Conservation (phyloP, 1,284 basidiomycete genomes). For the Cutaneotrichosporon sp. region DNA sequence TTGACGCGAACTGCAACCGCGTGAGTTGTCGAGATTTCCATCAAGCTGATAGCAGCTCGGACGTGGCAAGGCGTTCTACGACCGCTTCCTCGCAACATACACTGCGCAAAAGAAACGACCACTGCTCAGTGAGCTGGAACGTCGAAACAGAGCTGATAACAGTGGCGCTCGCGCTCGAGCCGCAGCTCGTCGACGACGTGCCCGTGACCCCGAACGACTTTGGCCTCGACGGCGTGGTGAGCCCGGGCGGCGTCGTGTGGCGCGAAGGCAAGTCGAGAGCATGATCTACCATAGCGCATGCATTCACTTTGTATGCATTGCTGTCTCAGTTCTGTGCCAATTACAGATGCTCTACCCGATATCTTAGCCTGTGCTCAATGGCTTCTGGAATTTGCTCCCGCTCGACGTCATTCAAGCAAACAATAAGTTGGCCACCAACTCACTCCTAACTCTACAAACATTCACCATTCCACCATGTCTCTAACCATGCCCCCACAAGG, state of each 20-base stretch:
- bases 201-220: constrained; percentile 44
- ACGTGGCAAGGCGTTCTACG: constrained; percentile 53
- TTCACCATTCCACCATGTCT: not conserved
- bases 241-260: constrained; percentile 38
- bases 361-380: not conserved
- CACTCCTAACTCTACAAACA: not conserved
- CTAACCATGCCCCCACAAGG: not conserved
- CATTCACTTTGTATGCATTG: not conserved
- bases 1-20: constrained; percentile 46
- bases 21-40: constrained; percentile 29
- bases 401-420: not conserved
- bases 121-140: constrained; percentile 30
- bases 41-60: constrained; percentile 39
- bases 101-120: constrained; percentile 30
- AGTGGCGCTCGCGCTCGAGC: constrained; percentile 49
- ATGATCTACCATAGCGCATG: not conserved
- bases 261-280: constrained; percentile 19
- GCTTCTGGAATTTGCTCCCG: not conserved
- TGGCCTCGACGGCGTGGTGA: constrained; percentile 43
- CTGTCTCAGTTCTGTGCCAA: not conserved
- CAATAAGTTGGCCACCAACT: not conserved
- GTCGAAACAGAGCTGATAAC: not conserved
- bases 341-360: not conserved
- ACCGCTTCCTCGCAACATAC: constrained; percentile 46
- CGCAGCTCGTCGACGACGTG: constrained; percentile 42